Evolutionary conservation across 75 land plant genomes (phyloP), one percentile per base, ranked within the genome.

Genomic region (Selaginella moellendorffii): DNA sequence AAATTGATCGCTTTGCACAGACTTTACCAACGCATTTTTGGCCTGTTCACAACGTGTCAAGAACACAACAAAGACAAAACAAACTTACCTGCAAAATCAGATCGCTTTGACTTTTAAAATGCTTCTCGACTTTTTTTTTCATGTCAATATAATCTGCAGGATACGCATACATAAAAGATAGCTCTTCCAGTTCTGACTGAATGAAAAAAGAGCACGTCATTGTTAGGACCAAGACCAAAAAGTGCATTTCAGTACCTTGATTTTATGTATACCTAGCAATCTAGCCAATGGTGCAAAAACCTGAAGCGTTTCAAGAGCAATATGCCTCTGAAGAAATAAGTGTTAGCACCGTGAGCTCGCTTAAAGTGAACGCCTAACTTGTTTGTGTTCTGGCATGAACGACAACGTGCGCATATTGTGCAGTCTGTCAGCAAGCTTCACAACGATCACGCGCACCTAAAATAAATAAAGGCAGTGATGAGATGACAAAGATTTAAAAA

Each of bases 231-330:
- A n/a, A n/a, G n/a, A n/a, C n/a, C n/a, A n/a, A n/a, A n/a, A n/a
- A 65, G 52, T 26, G 20, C 1, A 28, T 22, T 12, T 63, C 14
- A 0, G 22, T 72, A 85, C 97, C 97, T 91, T 91, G 29, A 91
- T 87, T 68, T 81, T 82, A 64, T 91, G 87, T 88, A 91, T 91
- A 27, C 97, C 97, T 29, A 91, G 70, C 52, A 91, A 71, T 64
- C 82, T 91, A 31, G 97, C 93, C 71, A 91, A 67, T 66, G 97
- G 97, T 42, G 97, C 97, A 81, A 91, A 91, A 53, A 91, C 93
- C 76, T 91, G 84, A 59, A 91, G 63, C 52, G 97, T 91, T 76
- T 91, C 97, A 68, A 46, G 53, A 36, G 97, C 97, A 63, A 91
- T 91, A 75, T 84, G 79, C 54, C 66, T 52, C 97, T 91, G 88